phyloP scores from a whole-genome alignment of 2,329 filamentous ascomycete species.

The Pyricularia pennisetigena region DNA sequence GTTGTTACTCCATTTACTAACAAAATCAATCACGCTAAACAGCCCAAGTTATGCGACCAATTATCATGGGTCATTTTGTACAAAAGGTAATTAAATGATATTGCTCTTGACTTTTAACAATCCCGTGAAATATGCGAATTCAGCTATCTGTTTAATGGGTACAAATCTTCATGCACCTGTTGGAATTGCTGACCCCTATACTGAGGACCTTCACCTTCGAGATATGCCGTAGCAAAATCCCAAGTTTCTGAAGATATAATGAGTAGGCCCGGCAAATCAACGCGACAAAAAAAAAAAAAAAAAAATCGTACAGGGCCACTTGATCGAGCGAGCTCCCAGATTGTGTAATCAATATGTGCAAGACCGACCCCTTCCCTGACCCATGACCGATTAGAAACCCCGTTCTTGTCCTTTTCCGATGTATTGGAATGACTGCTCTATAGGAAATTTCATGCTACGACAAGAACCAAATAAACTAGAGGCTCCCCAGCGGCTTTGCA shows the following conservation, averaged over 20 bases:
- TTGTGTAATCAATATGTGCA: background rate
- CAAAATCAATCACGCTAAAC: too few species aligned
- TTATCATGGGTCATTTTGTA: background rate
- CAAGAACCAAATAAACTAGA: conserved; percentile 11
- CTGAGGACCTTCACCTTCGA: background rate
- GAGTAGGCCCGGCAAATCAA: background rate
- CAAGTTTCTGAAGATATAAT: background rate
- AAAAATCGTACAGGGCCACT: conserved; percentile 5
- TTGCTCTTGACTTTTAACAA: background rate
- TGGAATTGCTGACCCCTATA: background rate
- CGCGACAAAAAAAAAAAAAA: too few species aligned
- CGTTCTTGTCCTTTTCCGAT: conserved; percentile 1
- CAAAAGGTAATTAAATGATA: background rate
- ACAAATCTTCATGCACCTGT: background rate
- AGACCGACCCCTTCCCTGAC: background rate
- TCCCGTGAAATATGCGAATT: background rate
- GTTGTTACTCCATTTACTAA: too few species aligned
- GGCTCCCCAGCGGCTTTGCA: background rate
- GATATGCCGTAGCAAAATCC: background rate
- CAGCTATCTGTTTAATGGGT: background rate
- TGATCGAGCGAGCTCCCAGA: conserved; percentile 3
- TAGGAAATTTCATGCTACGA: conserved; percentile 4
- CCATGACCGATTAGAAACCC: conserved; percentile 1
- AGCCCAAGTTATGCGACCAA: background rate
- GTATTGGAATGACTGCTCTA: conserved; percentile 3